Evolutionary conservation across 164 flowering plant species (phyloP).

Genomic region (Dillenia turbinata): DNA sequence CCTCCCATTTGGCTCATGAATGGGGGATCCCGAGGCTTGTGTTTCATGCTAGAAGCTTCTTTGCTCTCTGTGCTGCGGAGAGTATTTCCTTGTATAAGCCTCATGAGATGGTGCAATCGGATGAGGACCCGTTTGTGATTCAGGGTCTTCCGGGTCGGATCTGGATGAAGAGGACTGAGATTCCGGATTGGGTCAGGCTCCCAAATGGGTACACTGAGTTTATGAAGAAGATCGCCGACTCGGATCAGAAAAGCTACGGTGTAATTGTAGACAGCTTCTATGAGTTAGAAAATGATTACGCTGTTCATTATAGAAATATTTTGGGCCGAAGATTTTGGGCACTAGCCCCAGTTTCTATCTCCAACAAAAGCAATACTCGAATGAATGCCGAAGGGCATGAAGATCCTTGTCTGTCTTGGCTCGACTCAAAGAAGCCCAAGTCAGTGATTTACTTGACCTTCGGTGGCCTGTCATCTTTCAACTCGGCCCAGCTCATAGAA

Average conservation of each 20-base stretch:
- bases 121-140: slow-evolving; percentile 15
- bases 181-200: not conserved
- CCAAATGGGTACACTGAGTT: not conserved
- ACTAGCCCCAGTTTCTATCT: slow-evolving; percentile 26
- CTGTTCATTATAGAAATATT: slow-evolving; percentile 7
- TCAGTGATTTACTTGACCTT: slow-evolving; percentile 19
- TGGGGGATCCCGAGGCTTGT: slow-evolving; percentile 25
- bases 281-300: slow-evolving; percentile 29
- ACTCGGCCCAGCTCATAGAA: slow-evolving; percentile 11
- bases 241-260: slow-evolving; percentile 20
- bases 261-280: slow-evolving; percentile 26
- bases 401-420: slow-evolving; percentile 6
- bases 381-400: not conserved
- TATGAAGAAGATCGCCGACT: not conserved
- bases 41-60: slow-evolving; percentile 23
- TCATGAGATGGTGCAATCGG: slow-evolving; percentile 4
- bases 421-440: slow-evolving; percentile 5
- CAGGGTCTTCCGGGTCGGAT: slow-evolving; percentile 24
- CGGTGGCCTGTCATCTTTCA: slow-evolving; percentile 12
- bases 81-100: slow-evolving; percentile 5
- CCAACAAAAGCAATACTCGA: too few species aligned
- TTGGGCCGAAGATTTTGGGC: slow-evolving; percentile 20
- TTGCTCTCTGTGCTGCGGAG: slow-evolving; percentile 12
- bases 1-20: slow-evolving; percentile 17
- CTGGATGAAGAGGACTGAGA: slow-evolving; percentile 15